These are phyloP conservation scores for Penicillium canescens DNA, from an alignment of 495 filamentous ascomycete genomes.

Conservation along the genomic window DNA sequence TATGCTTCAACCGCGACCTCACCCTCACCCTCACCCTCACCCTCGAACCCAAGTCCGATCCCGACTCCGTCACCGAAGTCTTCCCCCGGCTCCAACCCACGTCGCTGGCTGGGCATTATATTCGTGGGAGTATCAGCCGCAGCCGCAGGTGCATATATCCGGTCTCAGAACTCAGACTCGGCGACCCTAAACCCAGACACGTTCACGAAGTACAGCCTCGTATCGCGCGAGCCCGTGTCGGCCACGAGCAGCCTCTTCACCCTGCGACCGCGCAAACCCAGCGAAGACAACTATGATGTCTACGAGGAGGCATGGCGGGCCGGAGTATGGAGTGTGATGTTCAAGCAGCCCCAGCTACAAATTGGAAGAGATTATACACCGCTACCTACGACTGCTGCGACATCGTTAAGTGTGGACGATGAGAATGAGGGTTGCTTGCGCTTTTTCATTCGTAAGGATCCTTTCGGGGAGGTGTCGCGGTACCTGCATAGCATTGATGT, in stretches of 20 bases:
- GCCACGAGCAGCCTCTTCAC: slow-evolving; percentile 75
- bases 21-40: background rate
- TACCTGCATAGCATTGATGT: slow-evolving; percentile 65
- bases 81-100: background rate
- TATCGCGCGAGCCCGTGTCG: slow-evolving; percentile 66
- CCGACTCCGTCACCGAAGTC: slow-evolving; percentile 10
- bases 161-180: slow-evolving; percentile 26
- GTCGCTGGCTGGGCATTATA: slow-evolving; percentile 36
- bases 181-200: slow-evolving; percentile 50
- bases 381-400: slow-evolving; percentile 54
- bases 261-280: slow-evolving; percentile 50
- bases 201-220: slow-evolving; percentile 69
- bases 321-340: slow-evolving; percentile 82
- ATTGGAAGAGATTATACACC: slow-evolving; percentile 90
- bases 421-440: slow-evolving; percentile 44
- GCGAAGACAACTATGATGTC: slow-evolving; percentile 37
- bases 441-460: slow-evolving; percentile 56
- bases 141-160: slow-evolving; percentile 38
- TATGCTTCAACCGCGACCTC: background rate
- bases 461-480: slow-evolving; percentile 62
- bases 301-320: slow-evolving; percentile 54
- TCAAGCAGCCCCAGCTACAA: slow-evolving; percentile 91
- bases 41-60: background rate
- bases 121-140: slow-evolving; percentile 36
- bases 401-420: slow-evolving; percentile 27